These are phyloP conservation scores for Mortierella sp. DNA, from an alignment of 371 early-diverging fungal species.

Conservation along the genomic window DNA sequence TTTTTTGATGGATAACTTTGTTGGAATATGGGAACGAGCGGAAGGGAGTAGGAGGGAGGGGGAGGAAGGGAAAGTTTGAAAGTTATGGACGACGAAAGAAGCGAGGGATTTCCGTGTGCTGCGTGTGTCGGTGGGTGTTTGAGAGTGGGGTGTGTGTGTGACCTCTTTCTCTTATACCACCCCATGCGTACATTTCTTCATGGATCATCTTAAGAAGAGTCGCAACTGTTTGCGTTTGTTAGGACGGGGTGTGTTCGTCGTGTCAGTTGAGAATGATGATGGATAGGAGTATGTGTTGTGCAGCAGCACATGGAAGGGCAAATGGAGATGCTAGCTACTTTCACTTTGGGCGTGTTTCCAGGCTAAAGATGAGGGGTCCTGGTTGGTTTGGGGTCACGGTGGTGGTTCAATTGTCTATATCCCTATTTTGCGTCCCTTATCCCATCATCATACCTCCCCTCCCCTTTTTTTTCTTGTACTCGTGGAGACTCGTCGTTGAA, in stretches of 20 bases:
- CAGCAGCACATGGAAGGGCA: too few species aligned
- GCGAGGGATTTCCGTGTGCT: not conserved
- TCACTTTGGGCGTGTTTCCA: not conserved
- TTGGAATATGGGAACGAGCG: not conserved
- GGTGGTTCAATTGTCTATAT: not conserved
- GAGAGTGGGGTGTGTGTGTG: not conserved
- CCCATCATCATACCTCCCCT: not conserved
- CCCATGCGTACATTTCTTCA: too few species aligned
- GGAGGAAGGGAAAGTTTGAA: not conserved
- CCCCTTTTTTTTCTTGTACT: not conserved
- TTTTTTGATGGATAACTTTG: not conserved
- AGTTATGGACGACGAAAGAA: not conserved
- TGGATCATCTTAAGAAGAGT: too few species aligned
- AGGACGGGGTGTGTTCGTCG: too few species aligned
- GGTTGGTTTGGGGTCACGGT: not conserved
- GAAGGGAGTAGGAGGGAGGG: not conserved
- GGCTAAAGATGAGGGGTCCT: not conserved
- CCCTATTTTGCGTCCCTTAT: not conserved
- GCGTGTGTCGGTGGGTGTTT: not conserved
- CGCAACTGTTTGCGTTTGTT: too few species aligned
- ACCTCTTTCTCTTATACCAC: constrained; percentile 1
- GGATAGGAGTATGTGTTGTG: too few species aligned
- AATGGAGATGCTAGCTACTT: too few species aligned
- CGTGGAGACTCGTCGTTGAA: not conserved
- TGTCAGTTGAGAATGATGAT: too few species aligned